phyloP scores from a whole-genome alignment of 2,329 filamentous ascomycete genomes.

The Nemania bipapillata region DNA sequence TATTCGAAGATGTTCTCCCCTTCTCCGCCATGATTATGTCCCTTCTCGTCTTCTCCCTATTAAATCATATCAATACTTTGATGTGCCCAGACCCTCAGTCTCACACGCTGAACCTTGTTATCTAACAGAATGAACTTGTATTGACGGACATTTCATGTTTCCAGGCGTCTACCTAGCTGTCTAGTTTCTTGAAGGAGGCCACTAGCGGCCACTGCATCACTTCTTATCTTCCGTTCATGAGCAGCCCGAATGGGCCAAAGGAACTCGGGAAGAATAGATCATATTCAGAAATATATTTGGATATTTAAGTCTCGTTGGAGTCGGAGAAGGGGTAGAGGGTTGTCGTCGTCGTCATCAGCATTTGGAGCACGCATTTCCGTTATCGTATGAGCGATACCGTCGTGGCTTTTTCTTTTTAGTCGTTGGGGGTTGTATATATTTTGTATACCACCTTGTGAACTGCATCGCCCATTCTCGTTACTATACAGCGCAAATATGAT shows the following conservation, averaged over 20 bases:
- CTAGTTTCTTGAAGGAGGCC: slow-evolving; percentile 42
- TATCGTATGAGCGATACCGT: slow-evolving; percentile 47
- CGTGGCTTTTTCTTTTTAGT: slow-evolving; percentile 14
- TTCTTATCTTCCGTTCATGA: background rate
- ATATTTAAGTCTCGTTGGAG: background rate
- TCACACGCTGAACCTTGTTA: slow-evolving; percentile 28
- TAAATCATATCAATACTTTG: background rate
- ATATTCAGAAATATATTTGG: background rate
- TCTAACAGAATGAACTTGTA: slow-evolving; percentile 30
- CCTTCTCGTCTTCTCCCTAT: background rate
- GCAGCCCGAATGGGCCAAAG: background rate
- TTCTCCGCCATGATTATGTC: background rate
- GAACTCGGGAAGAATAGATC: background rate
- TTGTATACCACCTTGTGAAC: background rate
- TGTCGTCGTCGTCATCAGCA: slow-evolving; percentile 15
- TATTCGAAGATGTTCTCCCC: background rate
- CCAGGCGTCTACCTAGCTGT: slow-evolving; percentile 46
- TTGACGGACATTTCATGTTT: slow-evolving; percentile 39
- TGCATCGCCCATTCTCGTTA: background rate
- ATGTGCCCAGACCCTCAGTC: background rate
- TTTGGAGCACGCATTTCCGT: slow-evolving; percentile 27
- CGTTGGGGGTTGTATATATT: background rate
- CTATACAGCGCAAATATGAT: background rate
- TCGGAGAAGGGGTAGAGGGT: slow-evolving; percentile 10
- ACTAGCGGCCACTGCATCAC: background rate